Evolutionary conservation across 2,329 filamentous ascomycete genomes (phyloP).

Genomic region (Botrytis fragariae): DNA sequence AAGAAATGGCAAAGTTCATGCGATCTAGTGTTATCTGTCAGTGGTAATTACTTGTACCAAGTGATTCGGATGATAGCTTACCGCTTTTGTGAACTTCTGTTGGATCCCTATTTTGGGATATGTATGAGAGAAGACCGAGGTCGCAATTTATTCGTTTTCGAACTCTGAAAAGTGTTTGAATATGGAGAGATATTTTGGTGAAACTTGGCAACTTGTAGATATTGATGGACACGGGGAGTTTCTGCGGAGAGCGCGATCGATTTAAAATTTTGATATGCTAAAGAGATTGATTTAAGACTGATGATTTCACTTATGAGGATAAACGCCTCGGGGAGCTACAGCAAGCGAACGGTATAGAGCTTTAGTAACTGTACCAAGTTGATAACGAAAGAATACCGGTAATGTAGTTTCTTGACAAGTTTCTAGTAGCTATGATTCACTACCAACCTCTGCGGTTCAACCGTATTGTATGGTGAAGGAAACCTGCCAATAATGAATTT

Average conservation of each 20-base stretch:
- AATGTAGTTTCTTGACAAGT: not conserved
- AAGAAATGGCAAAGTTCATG: not conserved
- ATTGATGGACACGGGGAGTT: not conserved
- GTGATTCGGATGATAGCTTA: not conserved
- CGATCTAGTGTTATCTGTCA: not conserved
- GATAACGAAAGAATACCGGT: too few species aligned
- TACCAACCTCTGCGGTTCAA: too few species aligned
- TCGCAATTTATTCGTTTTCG: too few species aligned
- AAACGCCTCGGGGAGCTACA: not conserved
- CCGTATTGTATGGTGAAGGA: not conserved
- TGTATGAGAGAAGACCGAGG: not conserved
- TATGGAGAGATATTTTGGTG: not conserved
- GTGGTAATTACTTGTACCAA: not conserved
- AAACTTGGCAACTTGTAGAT: not conserved
- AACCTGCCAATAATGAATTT: not conserved
- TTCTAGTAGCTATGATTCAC: not conserved
- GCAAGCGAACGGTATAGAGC: not conserved
- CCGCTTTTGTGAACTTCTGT: not conserved
- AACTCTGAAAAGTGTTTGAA: not conserved
- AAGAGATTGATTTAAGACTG: not conserved
- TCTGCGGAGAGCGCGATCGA: not conserved
- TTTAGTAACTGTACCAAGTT: not conserved
- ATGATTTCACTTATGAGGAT: too few species aligned
- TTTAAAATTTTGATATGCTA: not conserved
- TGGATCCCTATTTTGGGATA: not conserved